These are phyloP conservation scores for Linum tenue DNA, from an alignment of 345 rosid genomes.

Conservation along the genomic window DNA sequence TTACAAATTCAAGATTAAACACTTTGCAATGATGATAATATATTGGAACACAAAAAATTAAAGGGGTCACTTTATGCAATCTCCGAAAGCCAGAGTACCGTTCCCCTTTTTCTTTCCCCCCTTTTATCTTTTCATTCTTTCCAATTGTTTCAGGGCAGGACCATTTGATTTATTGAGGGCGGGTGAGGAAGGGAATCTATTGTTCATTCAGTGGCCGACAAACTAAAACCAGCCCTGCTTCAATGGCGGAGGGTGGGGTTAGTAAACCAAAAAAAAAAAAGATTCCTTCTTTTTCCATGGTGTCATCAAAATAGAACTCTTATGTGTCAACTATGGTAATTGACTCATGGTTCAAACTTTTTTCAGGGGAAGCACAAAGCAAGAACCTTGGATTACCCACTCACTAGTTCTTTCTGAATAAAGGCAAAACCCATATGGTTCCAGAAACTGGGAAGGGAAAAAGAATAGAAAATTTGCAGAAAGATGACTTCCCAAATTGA, in stretches of 20 bases:
- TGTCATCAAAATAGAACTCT: not conserved
- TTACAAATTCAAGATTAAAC: too few relatives aligned
- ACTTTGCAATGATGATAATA: too few relatives aligned
- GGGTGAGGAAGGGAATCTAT: slow-evolving; percentile 11
- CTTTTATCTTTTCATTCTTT: not conserved
- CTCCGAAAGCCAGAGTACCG: too few relatives aligned
- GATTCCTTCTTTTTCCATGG: not conserved
- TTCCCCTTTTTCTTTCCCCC: not conserved
- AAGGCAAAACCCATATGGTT: slow-evolving; percentile 13
- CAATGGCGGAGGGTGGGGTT: not conserved
- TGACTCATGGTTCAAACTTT: too few relatives aligned
- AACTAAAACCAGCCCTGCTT: slow-evolving; percentile 1
- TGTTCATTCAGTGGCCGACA: slow-evolving; percentile 23
- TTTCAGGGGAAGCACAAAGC: too few relatives aligned
- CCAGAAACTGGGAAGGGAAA: slow-evolving; percentile 16
- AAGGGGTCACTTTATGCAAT: too few relatives aligned
- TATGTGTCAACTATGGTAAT: too few relatives aligned
- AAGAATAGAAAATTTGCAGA: not conserved
- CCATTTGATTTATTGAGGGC: too few relatives aligned
- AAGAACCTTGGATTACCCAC: too few relatives aligned
- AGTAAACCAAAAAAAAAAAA: not conserved
- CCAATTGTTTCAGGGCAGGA: not conserved
- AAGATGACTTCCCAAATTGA: too few relatives aligned
- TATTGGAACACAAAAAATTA: too few relatives aligned
- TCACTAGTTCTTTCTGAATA: too few relatives aligned